Evolutionary conservation across 2,329 filamentous ascomycete genomes (phyloP).

Genomic region (Xylariaceae sp.): DNA sequence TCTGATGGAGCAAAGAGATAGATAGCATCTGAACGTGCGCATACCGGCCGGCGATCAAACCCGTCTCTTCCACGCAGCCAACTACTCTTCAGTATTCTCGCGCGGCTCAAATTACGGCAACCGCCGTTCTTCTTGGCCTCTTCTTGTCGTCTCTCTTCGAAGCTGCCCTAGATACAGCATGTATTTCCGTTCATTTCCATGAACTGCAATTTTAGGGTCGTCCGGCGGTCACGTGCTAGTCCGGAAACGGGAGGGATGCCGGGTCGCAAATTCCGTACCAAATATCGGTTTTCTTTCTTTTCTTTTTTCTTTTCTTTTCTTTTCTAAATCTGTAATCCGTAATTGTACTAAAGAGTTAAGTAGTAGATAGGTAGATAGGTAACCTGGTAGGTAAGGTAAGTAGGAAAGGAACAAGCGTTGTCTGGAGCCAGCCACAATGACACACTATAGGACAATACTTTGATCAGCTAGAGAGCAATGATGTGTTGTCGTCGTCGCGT

Average conservation of each 20-base stretch:
- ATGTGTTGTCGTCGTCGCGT: too few species aligned
- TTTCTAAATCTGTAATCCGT: too few species aligned
- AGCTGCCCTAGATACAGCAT: not conserved
- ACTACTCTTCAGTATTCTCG: too few species aligned
- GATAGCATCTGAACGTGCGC: not conserved
- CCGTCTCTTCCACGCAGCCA: not conserved
- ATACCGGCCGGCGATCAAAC: not conserved
- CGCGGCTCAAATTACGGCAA: not conserved
- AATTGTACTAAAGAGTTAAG: too few species aligned
- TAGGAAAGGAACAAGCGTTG: not conserved
- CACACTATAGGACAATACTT: too few species aligned
- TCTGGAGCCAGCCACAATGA: not conserved
- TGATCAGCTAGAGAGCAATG: too few species aligned
- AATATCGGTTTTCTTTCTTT: not conserved
- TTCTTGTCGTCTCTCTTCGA: not conserved
- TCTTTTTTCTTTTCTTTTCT: not conserved
- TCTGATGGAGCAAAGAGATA: too few species aligned
- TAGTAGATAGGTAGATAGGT: too few species aligned
- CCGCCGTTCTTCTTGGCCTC: not conserved
- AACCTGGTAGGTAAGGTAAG: too few species aligned
- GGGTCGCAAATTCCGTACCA: not conserved
- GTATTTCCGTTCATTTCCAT: not conserved
- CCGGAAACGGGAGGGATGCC: not conserved
- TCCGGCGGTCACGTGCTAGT: not conserved
- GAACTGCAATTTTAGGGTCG: not conserved